phyloP scores from a whole-genome alignment of 495 filamentous ascomycete genomes.

The Astrothelium macrocarpum region DNA sequence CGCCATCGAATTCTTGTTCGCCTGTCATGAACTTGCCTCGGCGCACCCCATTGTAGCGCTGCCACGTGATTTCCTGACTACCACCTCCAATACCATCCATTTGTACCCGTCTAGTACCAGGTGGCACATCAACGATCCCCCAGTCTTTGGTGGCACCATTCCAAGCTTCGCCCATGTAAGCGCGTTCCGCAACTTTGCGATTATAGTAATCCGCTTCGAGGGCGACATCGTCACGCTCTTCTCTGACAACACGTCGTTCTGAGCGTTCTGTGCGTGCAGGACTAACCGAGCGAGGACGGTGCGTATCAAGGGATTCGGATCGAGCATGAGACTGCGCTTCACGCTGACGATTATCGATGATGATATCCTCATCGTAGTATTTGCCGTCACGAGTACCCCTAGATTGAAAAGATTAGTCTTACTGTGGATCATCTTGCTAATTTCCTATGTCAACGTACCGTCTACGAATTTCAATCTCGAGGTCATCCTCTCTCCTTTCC shows the following conservation, averaged over 20 bases:
- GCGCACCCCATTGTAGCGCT: constrained; percentile 65
- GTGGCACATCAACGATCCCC: constrained; percentile 70
- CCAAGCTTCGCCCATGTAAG: constrained; percentile 54
- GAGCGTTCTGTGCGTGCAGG: constrained; percentile 17
- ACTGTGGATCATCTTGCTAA: constrained; percentile 3
- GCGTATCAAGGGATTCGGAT: constrained; percentile 8
- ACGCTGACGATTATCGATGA: constrained; percentile 38
- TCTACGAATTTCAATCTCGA: constrained; percentile 44
- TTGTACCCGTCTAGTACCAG: constrained; percentile 62
- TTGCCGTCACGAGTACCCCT: constrained; percentile 25
- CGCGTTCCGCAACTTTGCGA: constrained; percentile 46
- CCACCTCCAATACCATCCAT: constrained; percentile 66
- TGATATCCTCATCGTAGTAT: constrained; percentile 48
- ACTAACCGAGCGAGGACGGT: constrained; percentile 10
- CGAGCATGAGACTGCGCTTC: neutral
- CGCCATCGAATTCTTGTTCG: constrained; percentile 30
- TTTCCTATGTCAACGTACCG: constrained; percentile 25
- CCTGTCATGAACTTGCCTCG: constrained; percentile 56
- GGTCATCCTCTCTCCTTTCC: constrained; percentile 16
- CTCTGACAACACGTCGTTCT: constrained; percentile 7
- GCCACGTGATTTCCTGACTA: constrained; percentile 60
- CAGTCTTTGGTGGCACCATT: constrained; percentile 62
- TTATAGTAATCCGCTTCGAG: constrained; percentile 59
- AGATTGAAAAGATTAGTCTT: neutral
- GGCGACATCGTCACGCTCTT: constrained; percentile 34